Base-by-base conservation (phyloP, 1,139 yeast species). In the Pichia sp. region DNA sequence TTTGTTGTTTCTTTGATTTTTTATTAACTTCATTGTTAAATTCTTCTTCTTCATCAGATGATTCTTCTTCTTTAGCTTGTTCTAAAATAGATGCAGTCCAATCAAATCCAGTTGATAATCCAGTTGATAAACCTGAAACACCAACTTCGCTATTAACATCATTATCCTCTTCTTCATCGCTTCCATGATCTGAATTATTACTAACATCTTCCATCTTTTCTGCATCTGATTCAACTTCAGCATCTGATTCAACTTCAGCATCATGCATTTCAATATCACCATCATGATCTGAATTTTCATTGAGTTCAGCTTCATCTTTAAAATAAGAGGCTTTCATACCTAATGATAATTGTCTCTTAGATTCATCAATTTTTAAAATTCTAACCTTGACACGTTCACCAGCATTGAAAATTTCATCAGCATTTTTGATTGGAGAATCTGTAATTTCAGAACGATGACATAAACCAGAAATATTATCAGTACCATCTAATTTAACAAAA, bases 311-410 rank as follows among this genome's bases (percentile, higher is more conserved):
- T n/a, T 63, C 70, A 7, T 63, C 67, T 43, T 63, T 67, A 66
- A 92, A 90, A 67, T 84, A 88, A 4, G 96, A 86, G 2, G 97
- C 97, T 70, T 89, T 92, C 89, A 90, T 83, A 56, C 97, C 96
- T 52, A 90, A 76, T 1, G 95, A 83, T 42, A 90, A 64, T 63
- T 86, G 89, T 55, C 81, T 82, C 74, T 85, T 88, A 26, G 72
- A 79, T 4, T 61, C 52, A 60, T 86, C 83, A 42, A 83, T 73
- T 42, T 73, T 75, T 58, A 90, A 72, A 35, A 92, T 73, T 69
- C 83, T 85, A 40, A 87, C 95, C 69, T 86, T 86, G 42, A 90
- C 97, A 56, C 86, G 75, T 65, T 90, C 97, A 56, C 97, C 97
- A 60, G 81, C 87, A 47, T 86, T 83, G 66, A 90, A 89, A 53